Conservation (phyloP, 2,329 filamentous ascomycete genomes). For the Claviceps sp. region DNA sequence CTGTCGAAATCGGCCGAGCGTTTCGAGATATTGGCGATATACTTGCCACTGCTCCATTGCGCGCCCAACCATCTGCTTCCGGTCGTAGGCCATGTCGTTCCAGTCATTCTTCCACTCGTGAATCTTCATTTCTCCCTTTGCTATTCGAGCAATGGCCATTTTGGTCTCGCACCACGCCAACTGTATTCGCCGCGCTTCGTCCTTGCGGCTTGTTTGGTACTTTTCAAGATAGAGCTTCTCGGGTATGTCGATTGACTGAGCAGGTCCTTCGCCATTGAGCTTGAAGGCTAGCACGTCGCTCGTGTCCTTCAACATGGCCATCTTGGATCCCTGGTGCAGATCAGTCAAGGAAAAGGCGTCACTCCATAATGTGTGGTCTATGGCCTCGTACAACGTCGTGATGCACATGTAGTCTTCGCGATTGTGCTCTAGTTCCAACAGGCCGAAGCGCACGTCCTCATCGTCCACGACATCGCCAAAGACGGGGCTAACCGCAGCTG, state of each 20-base stretch:
- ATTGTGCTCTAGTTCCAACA: constrained; percentile 28
- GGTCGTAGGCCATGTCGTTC: constrained; percentile 15
- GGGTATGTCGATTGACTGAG: constrained; percentile 35
- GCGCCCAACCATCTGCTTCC: constrained; percentile 17
- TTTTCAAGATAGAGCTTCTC: constrained; percentile 38
- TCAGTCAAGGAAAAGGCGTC: constrained; percentile 25
- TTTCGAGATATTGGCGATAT: constrained; percentile 23
- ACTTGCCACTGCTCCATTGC: constrained; percentile 18
- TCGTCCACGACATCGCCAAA: constrained; percentile 18
- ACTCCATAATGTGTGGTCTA: constrained; percentile 36
- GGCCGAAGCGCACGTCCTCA: constrained; percentile 25
- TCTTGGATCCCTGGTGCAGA: constrained; percentile 23
- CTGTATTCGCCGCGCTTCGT: constrained; percentile 34
- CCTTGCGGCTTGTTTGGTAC: constrained; percentile 32
- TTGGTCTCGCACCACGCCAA: constrained; percentile 21
- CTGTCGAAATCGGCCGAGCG: constrained; percentile 20
- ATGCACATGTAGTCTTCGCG: constrained; percentile 24
- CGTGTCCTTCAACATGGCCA: constrained; percentile 30
- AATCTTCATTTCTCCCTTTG: constrained; percentile 13
- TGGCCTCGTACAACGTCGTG: constrained; percentile 32
- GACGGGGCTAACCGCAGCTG: constrained; percentile 17
- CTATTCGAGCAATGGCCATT: constrained; percentile 12
- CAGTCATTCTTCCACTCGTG: constrained; percentile 17
- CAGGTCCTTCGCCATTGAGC: constrained; percentile 27
- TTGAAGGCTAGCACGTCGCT: constrained; percentile 38